Conservation (phyloP, 768 basidiomycete genomes). For the Cystobasidium tubakii region DNA sequence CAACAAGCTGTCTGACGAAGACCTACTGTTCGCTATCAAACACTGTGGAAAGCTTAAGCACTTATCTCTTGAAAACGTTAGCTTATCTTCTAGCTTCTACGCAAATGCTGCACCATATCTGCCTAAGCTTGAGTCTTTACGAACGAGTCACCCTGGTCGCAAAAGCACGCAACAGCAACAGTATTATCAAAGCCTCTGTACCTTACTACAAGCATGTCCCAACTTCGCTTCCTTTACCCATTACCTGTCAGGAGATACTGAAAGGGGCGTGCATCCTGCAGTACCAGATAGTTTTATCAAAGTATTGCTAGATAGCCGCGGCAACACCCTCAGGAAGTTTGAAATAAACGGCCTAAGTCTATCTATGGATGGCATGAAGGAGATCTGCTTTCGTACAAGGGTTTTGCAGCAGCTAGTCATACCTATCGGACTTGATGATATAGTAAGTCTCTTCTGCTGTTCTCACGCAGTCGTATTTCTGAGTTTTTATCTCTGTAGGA, state of each 20-base stretch:
- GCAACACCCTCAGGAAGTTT: not conserved
- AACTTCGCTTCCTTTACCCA: slow-evolving; percentile 24
- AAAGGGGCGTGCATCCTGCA: slow-evolving; percentile 7
- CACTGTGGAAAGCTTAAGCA: slow-evolving; percentile 11
- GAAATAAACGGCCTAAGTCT: slow-evolving; percentile 22
- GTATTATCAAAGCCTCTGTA: slow-evolving; percentile 14
- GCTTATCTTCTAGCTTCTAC: slow-evolving; percentile 7
- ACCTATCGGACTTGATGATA: not conserved
- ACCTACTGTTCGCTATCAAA: slow-evolving; percentile 1
- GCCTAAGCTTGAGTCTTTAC: not conserved
- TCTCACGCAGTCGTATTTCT: too few species aligned
- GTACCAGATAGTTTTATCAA: slow-evolving; percentile 7
- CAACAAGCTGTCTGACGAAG: slow-evolving; percentile 10
- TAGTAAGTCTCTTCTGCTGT: too few species aligned
- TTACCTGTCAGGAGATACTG: slow-evolving; percentile 24
- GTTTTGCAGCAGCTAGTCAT: slow-evolving; percentile 19
- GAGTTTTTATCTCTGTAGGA: too few species aligned
- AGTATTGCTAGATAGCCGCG: not conserved
- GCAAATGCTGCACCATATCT: not conserved
- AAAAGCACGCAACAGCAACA: not conserved
- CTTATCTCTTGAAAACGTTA: slow-evolving; percentile 13
- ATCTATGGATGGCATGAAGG: not conserved
- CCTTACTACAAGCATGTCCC: not conserved
- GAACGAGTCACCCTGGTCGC: slow-evolving; percentile 25
- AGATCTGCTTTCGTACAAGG: slow-evolving; percentile 9